Conservation (phyloP, 176 grass and related monocot genomes). For the Hyparrhenia diplandra region DNA sequence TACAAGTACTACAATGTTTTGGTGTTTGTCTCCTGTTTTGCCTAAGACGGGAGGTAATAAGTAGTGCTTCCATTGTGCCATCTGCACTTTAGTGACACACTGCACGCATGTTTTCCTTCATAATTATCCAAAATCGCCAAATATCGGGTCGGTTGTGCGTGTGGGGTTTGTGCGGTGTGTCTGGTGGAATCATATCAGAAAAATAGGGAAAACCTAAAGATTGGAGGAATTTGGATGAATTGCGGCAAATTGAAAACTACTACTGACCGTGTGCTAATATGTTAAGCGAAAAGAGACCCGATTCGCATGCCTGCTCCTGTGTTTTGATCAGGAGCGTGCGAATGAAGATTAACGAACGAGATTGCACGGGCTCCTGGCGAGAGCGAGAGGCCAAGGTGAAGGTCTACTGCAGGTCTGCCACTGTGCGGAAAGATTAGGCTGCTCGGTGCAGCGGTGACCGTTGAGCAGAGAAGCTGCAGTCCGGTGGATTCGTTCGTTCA, state of each 20-base stretch:
- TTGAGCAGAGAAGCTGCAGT: constrained; percentile 1
- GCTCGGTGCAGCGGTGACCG: constrained; percentile 7
- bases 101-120: neutral
- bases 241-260: neutral
- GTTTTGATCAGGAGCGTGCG: neutral
- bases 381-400: neutral
- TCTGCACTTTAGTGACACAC: too few relatives aligned
- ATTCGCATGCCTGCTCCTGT: neutral
- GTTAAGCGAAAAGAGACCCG: too few relatives aligned
- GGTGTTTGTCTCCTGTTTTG: too few relatives aligned
- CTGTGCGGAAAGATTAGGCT: constrained; percentile 34
- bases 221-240: neutral
- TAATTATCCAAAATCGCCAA: neutral
- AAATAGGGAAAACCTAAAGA: too few relatives aligned
- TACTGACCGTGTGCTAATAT: too few relatives aligned
- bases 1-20: too few relatives aligned
- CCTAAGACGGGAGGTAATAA: neutral
- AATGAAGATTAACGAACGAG: neutral
- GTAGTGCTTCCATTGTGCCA: too few relatives aligned
- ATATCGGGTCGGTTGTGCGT: too few relatives aligned
- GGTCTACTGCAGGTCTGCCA: too few relatives aligned
- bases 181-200: too few relatives aligned
- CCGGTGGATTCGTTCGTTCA: constrained; percentile 14
- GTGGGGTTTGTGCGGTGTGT: too few relatives aligned
- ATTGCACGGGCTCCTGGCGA: neutral